Evolutionary conservation across 768 basidiomycete genomes (phyloP).

Genomic region (Gloeostereum incarnatum): DNA sequence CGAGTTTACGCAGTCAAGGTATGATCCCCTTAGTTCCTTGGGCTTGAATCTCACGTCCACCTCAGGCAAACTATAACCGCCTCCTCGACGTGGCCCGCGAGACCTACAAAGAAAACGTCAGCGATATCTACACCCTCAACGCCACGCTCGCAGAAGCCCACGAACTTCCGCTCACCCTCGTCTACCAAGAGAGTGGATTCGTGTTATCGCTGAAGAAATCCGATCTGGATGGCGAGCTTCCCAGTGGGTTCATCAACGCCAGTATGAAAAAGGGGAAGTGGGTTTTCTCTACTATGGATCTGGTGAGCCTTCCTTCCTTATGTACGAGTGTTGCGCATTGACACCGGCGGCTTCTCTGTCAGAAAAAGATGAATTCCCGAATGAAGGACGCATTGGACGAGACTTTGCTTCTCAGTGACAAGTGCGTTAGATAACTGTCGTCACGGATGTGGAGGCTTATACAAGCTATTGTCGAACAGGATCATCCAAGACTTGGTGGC

Average conservation of each 20-base stretch:
- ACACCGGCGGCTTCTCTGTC: background rate
- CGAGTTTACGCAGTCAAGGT: conserved; percentile 87
- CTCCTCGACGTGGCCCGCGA: conserved; percentile 92
- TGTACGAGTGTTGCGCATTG: background rate
- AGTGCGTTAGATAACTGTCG: conserved; percentile 42
- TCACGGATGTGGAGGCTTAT: no score
- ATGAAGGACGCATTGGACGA: conserved; percentile 93
- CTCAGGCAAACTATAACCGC: conserved; percentile 65
- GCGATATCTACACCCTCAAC: conserved; percentile 73
- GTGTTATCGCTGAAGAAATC: conserved; percentile 62
- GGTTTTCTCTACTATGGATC: conserved; percentile 71
- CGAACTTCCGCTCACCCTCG: conserved; percentile 51
- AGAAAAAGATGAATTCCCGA: conserved; percentile 85
- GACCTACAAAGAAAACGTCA: conserved; percentile 89
- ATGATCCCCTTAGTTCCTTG: background rate
- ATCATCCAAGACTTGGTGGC: conserved; percentile 73
- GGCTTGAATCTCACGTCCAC: background rate
- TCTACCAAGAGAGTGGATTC: conserved; percentile 70
- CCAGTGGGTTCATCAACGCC: conserved; percentile 64
- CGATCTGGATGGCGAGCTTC: conserved; percentile 57
- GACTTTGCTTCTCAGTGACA: conserved; percentile 76
- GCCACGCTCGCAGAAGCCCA: conserved; percentile 50
- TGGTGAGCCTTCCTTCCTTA: conserved; percentile 39
- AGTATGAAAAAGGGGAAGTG: conserved; percentile 59
- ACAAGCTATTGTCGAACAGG: conserved; percentile 24